Evolutionary conservation across 805 yeast species (phyloP).

Genomic region (Zygosaccharomyces pseudorouxii): DNA sequence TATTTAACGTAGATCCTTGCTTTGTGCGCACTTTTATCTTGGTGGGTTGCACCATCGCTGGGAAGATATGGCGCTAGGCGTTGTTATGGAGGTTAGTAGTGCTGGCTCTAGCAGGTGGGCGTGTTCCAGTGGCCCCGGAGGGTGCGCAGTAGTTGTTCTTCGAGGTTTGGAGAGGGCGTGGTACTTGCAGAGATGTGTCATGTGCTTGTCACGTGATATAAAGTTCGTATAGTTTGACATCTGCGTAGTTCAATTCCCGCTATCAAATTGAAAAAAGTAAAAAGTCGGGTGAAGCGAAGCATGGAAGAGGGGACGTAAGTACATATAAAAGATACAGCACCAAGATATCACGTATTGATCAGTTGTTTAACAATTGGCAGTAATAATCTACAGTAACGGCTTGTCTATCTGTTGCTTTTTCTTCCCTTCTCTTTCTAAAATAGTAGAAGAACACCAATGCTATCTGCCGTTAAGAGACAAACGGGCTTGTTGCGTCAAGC

Average conservation of each 20-base stretch:
- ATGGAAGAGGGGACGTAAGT: constrained; percentile 5
- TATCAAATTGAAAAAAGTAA: neutral
- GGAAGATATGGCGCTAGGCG: too few species aligned
- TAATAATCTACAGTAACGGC: too few species aligned
- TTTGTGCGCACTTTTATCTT: too few species aligned
- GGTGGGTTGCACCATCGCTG: too few species aligned
- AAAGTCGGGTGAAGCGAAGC: constrained; percentile 5
- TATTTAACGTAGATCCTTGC: too few species aligned
- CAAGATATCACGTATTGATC: neutral
- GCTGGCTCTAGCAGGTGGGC: too few species aligned
- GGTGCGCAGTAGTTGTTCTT: too few species aligned
- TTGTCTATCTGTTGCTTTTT: neutral
- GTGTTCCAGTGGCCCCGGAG: too few species aligned
- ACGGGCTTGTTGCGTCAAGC: constrained; percentile 2
- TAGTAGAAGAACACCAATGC: constrained; percentile 4
- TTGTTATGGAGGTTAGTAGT: too few species aligned
- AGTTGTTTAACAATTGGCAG: too few species aligned
- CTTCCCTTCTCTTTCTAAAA: neutral
- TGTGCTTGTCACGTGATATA: neutral
- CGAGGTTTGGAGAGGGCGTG: too few species aligned
- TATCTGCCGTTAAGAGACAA: constrained; percentile 12
- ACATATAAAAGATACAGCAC: neutral
- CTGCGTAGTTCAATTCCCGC: constrained; percentile 8
- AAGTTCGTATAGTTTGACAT: neutral
- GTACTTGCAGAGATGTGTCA: too few species aligned